phyloP scores from a whole-genome alignment of 768 basidiomycete species.

The Termitomyces titanicus region DNA sequence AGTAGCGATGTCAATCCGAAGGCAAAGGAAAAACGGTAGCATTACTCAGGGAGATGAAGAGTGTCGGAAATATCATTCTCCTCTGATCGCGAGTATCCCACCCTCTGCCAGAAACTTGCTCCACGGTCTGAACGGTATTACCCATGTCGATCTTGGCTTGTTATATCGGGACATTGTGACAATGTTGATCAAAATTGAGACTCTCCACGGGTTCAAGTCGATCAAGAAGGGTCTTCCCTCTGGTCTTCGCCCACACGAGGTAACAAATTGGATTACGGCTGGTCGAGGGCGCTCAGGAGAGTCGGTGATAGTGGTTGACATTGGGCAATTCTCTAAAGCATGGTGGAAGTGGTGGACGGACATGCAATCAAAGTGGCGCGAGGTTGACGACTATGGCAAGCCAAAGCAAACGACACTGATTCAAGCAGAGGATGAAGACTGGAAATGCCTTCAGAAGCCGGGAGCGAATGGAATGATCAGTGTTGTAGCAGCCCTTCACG shows the following conservation, averaged over 20 bases:
- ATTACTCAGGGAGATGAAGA: not conserved
- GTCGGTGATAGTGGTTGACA: not conserved
- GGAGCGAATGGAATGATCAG: slow-evolving; percentile 1
- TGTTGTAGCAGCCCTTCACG: not conserved
- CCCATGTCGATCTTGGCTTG: not conserved
- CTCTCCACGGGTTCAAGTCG: not conserved
- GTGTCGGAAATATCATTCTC: not conserved
- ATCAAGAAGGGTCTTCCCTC: not conserved
- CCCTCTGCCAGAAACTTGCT: not conserved
- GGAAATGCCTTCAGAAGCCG: not conserved
- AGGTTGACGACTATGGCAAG: not conserved
- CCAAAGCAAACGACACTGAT: not conserved
- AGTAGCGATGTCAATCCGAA: not conserved
- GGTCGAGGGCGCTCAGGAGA: not conserved
- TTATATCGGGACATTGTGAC: not conserved
- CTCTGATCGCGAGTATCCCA: not conserved
- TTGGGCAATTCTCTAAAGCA: not conserved
- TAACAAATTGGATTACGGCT: not conserved
- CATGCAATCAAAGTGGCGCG: slow-evolving; percentile 1
- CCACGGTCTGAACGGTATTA: not conserved
- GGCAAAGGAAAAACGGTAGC: not conserved
- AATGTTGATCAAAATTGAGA: not conserved
- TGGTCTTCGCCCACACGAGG: not conserved
- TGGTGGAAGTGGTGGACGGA: slow-evolving; percentile 5
- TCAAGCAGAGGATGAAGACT: not conserved